A percentile compares a stretch with the other conserved stretches of the same genome.
phyloP scores from a whole-genome alignment of 768 basidiomycete genomes.

The Thelephora aurantiotincta region DNA sequence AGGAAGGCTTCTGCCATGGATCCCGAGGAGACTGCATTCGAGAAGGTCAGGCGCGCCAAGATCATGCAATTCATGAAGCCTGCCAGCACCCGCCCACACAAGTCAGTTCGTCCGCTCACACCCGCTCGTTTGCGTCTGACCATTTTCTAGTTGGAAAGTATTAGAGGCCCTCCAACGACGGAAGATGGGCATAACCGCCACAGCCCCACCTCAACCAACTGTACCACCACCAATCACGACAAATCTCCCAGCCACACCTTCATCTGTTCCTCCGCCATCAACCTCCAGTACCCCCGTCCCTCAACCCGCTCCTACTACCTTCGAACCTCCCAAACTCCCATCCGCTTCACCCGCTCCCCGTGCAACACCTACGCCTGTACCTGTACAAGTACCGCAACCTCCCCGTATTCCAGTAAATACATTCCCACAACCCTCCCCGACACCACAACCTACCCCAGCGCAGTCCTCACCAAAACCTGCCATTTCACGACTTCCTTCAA shows the following conservation, averaged over 20 bases:
- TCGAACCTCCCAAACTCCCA: background rate
- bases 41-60: constrained; percentile 58
- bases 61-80: constrained; percentile 74
- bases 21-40: constrained; percentile 63
- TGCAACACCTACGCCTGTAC: constrained; percentile 4
- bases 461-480: background rate
- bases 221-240: background rate
- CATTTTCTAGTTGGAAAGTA: constrained; percentile 34
- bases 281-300: background rate
- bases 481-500: constrained; percentile 11
- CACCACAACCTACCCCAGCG: background rate
- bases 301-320: constrained; percentile 1
- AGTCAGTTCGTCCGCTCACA: constrained; percentile 2
- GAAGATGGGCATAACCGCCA: constrained; percentile 1
- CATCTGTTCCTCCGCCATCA: background rate
- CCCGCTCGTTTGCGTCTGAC: background rate
- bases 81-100: constrained; percentile 24
- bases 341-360: constrained; percentile 1
- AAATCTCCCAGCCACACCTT: background rate
- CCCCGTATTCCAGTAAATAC: background rate
- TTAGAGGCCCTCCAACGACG: constrained; percentile 29
- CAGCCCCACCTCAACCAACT: background rate
- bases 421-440: background rate
- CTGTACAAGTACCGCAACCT: background rate
- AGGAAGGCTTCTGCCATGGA: constrained; percentile 60